phyloP scores from a whole-genome alignment of 768 basidiomycete species.

The Boletellus emodensis region DNA sequence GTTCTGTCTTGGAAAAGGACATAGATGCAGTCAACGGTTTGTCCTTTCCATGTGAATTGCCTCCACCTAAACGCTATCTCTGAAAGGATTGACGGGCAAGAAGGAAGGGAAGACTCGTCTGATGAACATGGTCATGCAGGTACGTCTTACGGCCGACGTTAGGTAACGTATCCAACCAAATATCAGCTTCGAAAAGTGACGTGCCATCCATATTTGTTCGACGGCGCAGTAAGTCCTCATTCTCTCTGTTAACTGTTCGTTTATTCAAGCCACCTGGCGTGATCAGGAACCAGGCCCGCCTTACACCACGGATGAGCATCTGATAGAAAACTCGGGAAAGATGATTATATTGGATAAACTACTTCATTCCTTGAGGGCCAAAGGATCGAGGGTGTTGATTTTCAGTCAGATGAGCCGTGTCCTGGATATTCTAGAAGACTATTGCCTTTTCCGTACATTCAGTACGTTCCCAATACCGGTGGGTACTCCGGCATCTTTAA shows the following conservation, averaged over 20 bases:
- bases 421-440: constrained; percentile 93
- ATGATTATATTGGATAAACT: constrained; percentile 98
- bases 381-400: constrained; percentile 93
- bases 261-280: background rate
- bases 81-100: constrained; percentile 81
- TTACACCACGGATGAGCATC: constrained; percentile 96
- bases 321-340: constrained; percentile 91
- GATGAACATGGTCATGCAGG: constrained; percentile 99
- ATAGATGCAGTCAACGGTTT: constrained; percentile 96
- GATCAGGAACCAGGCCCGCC: constrained; percentile 91
- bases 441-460: constrained; percentile 86
- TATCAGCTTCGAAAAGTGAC: constrained; percentile 72
- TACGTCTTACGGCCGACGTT: constrained; percentile 25
- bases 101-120: constrained; percentile 97
- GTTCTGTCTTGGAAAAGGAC: constrained; percentile 93
- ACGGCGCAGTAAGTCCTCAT: constrained; percentile 64
- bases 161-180: background rate
- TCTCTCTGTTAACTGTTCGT: background rate
- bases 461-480: constrained; percentile 47
- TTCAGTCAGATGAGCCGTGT: constrained; percentile 99
- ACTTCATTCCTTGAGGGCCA: constrained; percentile 78
- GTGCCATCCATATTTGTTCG: constrained; percentile 89
- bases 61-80: background rate
- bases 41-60: constrained; percentile 12
- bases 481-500: constrained; percentile 1